These are phyloP conservation scores for Hymenoscyphus occultus DNA, from an alignment of 2,329 filamentous ascomycete species.

Conservation along the genomic window DNA sequence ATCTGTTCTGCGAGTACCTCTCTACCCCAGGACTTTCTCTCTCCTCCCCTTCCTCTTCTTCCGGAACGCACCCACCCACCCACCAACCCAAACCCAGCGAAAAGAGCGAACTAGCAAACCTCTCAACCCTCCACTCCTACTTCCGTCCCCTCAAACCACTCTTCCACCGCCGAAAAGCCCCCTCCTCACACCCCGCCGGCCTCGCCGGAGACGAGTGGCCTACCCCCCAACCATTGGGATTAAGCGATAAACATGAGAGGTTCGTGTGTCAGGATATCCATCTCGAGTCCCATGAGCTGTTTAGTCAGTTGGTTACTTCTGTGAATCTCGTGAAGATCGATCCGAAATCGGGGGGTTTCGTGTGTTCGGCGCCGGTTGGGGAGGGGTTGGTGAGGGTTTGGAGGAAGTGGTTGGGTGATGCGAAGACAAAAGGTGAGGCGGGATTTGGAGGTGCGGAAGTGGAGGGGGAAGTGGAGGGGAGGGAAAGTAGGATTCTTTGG, in stretches of 20 bases:
- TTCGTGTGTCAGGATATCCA: conserved; percentile 57
- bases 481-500: conserved; percentile 60
- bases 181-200: conserved; percentile 38
- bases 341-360: conserved; percentile 58
- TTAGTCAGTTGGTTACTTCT: conserved; percentile 69
- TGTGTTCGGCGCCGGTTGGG: conserved; percentile 62
- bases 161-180: conserved; percentile 13
- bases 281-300: conserved; percentile 68
- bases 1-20: conserved; percentile 65
- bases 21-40: conserved; percentile 55
- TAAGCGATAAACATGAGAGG: conserved; percentile 37
- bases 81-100: conserved; percentile 30
- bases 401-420: conserved; percentile 62
- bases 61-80: no score
- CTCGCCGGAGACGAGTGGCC: conserved; percentile 13
- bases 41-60: no score
- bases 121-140: conserved; percentile 32
- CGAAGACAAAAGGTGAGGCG: no score
- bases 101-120: conserved; percentile 35
- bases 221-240: conserved; percentile 29
- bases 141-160: conserved; percentile 23
- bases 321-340: conserved; percentile 65
- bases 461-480: conserved; percentile 43
- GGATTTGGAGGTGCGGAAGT: conserved; percentile 35
- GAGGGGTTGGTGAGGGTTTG: conserved; percentile 69